These are phyloP conservation scores for Moringa oleifera DNA, from an alignment of 345 rosid species.

Conservation along the genomic window DNA sequence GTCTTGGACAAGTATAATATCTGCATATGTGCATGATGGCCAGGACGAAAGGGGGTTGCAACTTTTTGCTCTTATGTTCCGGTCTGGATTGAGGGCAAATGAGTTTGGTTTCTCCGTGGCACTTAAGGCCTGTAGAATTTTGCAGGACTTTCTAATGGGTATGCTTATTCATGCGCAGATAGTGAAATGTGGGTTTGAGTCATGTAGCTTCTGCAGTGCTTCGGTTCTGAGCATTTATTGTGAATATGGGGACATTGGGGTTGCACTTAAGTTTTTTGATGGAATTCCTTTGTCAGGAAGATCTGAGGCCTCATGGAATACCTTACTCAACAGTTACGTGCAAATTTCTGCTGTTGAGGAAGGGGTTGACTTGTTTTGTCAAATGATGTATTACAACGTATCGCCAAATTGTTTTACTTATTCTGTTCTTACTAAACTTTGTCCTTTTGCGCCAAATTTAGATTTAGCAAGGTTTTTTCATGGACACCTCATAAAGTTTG, in stretches of 20 bases:
- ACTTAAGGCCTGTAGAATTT: conserved; percentile 4
- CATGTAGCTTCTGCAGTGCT: conserved; percentile 9
- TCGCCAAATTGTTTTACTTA: too few relatives aligned
- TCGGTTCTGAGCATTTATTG: conserved; percentile 17
- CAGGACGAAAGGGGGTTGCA: conserved; percentile 4
- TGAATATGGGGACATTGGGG: conserved; percentile 10
- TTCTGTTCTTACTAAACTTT: too few relatives aligned
- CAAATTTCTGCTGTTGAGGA: not conserved
- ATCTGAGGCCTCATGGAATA: not conserved
- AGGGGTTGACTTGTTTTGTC: not conserved
- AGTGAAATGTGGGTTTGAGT: conserved; percentile 10
- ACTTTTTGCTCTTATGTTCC: conserved; percentile 14
- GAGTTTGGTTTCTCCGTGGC: conserved; percentile 6
- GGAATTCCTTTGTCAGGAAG: not conserved
- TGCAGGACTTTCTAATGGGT: conserved; percentile 2
- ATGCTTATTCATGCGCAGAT: conserved; percentile 9
- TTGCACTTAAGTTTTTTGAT: too few relatives aligned
- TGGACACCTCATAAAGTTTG: not conserved
- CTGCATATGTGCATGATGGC: conserved; percentile 8
- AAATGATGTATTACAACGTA: not conserved
- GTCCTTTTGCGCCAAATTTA: too few relatives aligned
- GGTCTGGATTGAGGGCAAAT: conserved; percentile 3
- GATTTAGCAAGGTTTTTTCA: not conserved
- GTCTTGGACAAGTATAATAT: conserved; percentile 13
- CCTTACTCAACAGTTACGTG: not conserved